Evolutionary conservation across 305 asterid genomes (phyloP).

Genomic region (Fraxinus nigra): DNA sequence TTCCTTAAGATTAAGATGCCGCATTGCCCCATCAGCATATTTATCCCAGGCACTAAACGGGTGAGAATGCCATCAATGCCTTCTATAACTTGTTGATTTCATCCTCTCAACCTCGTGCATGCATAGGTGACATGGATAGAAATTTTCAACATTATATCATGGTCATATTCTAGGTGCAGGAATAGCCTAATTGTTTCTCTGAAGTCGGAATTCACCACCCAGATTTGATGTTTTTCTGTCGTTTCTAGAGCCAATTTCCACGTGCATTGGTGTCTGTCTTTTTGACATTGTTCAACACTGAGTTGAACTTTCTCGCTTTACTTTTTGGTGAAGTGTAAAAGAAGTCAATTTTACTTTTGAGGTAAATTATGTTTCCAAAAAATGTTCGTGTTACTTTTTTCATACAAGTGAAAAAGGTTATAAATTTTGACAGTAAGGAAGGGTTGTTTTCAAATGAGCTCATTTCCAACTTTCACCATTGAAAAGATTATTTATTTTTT

Average conservation of each 20-base stretch:
- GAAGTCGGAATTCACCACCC: neutral
- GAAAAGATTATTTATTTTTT: neutral
- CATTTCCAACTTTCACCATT: neutral
- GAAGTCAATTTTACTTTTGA: neutral
- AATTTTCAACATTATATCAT: conserved; percentile 6
- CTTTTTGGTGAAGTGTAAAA: neutral
- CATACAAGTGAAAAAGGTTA: neutral
- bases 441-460: neutral
- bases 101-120: neutral
- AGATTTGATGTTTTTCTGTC: neutral
- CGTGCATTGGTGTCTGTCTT: neutral
- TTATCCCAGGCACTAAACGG: conserved; percentile 65
- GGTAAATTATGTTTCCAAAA: neutral
- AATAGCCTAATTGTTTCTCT: neutral
- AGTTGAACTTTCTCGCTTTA: neutral
- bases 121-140: neutral
- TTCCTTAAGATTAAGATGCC: conserved; percentile 78
- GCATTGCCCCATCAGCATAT: conserved; percentile 78
- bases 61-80: conserved; percentile 42
- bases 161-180: neutral
- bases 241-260: neutral
- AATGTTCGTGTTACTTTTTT: neutral
- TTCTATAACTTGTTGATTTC: conserved; percentile 10
- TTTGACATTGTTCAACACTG: neutral
- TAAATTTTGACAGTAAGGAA: neutral